Evolutionary conservation across 805 yeast species (phyloP).

Genomic region (Jamesozyma piceae): DNA sequence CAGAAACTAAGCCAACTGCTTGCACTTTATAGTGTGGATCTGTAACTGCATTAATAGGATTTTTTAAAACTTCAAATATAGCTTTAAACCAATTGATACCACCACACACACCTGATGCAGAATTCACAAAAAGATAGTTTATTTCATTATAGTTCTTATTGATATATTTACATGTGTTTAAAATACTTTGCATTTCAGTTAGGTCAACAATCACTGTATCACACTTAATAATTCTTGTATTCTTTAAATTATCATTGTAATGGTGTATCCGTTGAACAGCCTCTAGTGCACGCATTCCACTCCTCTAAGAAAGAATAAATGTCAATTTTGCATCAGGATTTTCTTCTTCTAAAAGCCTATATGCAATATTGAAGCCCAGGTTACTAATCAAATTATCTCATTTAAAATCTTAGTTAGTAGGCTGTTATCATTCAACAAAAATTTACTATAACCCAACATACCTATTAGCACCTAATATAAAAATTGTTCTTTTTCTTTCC

Average conservation of each 20-base stretch:
- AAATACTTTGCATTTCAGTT: conserved; percentile 74
- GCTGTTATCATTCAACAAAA: neutral
- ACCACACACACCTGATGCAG: conserved; percentile 78
- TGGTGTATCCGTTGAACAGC: conserved; percentile 49
- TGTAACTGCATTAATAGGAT: conserved; percentile 75
- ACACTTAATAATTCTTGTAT: conserved; percentile 57
- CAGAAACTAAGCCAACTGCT: conserved; percentile 60
- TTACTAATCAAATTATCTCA: conserved; percentile 34
- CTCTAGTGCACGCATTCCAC: conserved; percentile 71
- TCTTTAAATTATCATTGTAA: conserved; percentile 31
- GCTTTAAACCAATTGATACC: conserved; percentile 88
- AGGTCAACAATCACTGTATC: conserved; percentile 84
- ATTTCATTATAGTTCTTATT: conserved; percentile 50
- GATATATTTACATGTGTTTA: conserved; percentile 62
- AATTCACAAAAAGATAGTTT: conserved; percentile 75
- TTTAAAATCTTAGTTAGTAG: neutral
- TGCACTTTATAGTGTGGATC: conserved; percentile 81
- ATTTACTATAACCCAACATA: conserved; percentile 5
- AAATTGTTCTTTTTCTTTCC: conserved; percentile 33
- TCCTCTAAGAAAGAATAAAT: conserved; percentile 78
- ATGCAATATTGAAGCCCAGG: conserved; percentile 78
- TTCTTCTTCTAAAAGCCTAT: conserved; percentile 56
- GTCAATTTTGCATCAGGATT: conserved; percentile 53
- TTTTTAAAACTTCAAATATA: conserved; percentile 47
- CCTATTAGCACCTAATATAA: conserved; percentile 38